Conservation (phyloP, 305 asterid genomes). For the Fraxinus velutina region DNA sequence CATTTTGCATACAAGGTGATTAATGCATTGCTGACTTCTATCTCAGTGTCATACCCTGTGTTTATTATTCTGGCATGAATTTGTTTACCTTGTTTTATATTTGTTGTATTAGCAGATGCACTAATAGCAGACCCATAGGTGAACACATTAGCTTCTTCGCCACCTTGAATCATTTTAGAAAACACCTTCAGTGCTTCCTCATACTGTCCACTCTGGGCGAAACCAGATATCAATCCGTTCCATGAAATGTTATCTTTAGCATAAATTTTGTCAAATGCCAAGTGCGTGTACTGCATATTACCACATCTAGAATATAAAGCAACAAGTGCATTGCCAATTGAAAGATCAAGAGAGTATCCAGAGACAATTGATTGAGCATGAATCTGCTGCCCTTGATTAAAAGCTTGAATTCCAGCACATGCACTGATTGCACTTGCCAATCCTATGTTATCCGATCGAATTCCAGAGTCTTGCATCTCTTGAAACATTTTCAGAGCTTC, state of each 20-base stretch:
- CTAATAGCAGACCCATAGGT: slow-evolving; percentile 86
- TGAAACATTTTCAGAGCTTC: slow-evolving; percentile 63
- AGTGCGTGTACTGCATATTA: slow-evolving; percentile 50
- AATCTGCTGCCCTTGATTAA: slow-evolving; percentile 69
- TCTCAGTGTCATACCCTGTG: slow-evolving; percentile 54
- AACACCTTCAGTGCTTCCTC: slow-evolving; percentile 75
- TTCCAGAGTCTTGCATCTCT: slow-evolving; percentile 63
- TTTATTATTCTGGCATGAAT: slow-evolving; percentile 58
- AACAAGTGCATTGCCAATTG: slow-evolving; percentile 75
- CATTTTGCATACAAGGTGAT: slow-evolving; percentile 81
- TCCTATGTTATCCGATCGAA: slow-evolving; percentile 76
- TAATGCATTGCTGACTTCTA: slow-evolving; percentile 75
- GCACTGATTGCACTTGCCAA: slow-evolving; percentile 84
- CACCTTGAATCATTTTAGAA: slow-evolving; percentile 61
- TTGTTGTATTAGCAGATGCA: slow-evolving; percentile 80
- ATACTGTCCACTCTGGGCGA: slow-evolving; percentile 72
- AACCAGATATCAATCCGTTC: slow-evolving; percentile 90
- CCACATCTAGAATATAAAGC: slow-evolving; percentile 84
- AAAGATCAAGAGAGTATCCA: slow-evolving; percentile 64
- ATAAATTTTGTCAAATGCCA: slow-evolving; percentile 54
- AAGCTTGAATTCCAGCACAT: slow-evolving; percentile 79
- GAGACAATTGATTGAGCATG: slow-evolving; percentile 62
- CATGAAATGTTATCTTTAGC: slow-evolving; percentile 62
- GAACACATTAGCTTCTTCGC: slow-evolving; percentile 65
- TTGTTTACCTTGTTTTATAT: slow-evolving; percentile 66